Percentiles rank a stretch among this genome's conserved stretches.
Evolutionary conservation across 2,329 filamentous ascomycete genomes (phyloP).

Genomic region (Phaeosphaeriaceae sp.): DNA sequence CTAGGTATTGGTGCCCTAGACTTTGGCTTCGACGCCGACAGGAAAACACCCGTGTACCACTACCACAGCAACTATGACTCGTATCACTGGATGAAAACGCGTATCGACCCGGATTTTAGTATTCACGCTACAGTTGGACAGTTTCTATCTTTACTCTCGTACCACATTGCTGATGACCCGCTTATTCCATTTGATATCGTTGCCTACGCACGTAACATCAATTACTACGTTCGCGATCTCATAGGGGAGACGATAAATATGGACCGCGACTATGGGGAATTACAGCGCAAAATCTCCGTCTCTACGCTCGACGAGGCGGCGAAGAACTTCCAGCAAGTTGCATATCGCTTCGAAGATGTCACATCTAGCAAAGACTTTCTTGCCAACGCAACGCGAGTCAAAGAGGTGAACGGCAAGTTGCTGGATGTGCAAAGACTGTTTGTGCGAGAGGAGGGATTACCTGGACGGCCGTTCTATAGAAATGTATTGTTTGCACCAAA

Average conservation of each 20-base stretch:
- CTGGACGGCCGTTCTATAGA: conserved; percentile 12
- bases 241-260: background rate
- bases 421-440: conserved; percentile 9
- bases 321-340: conserved; percentile 4
- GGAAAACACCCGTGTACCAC: conserved; percentile 47
- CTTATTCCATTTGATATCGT: conserved; percentile 41
- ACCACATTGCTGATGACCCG: conserved; percentile 41
- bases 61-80: conserved; percentile 51
- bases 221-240: conserved; percentile 10
- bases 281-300: conserved; percentile 5
- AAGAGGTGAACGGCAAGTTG: conserved; percentile 5
- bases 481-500: conserved; percentile 14
- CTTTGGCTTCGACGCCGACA: conserved; percentile 37
- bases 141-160: conserved; percentile 43
- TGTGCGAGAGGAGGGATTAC: conserved; percentile 8
- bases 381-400: background rate
- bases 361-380: conserved; percentile 1
- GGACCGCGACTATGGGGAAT: background rate
- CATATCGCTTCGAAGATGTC: background rate
- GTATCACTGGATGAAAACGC: conserved; percentile 56
- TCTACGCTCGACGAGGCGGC: background rate
- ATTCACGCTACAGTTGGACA: conserved; percentile 53
- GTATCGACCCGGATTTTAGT: conserved; percentile 54
- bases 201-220: conserved; percentile 24
- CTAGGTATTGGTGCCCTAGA: conserved; percentile 46